Evolutionary conservation across 2,329 filamentous ascomycete species (phyloP), one percentile per base, ranked within the genome.

Genomic region (Botrytis paeoniae): DNA sequence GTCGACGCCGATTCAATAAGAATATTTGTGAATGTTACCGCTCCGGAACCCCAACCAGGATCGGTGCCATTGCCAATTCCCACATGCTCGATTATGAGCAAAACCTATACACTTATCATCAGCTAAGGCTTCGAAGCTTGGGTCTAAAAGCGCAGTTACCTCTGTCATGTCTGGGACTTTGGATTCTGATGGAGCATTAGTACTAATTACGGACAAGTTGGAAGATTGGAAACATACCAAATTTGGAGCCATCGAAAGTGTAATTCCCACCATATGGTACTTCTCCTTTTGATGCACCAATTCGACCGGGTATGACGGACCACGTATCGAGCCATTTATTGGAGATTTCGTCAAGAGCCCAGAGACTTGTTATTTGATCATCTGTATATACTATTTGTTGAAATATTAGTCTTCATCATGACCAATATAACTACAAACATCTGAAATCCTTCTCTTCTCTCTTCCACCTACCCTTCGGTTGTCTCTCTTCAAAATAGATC

Each of bases 11-110:
- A 54, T 32, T 72, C 61, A 12, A 72, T 72, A 3, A 72, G 25
- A 32, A 68, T 72, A 32, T 72, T 68, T n/a, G 37, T 72, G 70
- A 72, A 72, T 14, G 22, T 72, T 37, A 68, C 70, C 3, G 70
- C 35, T 32, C 70, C 70, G 8, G 70, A 72, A 16, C 22, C 61
- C 70, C 70, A 72, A 1, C 62, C 70, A 57, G 62, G 60, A 12
- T 65, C 70, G 29, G 14, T 5, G 25, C 35, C 22, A 41, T n/a
- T 22, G 7, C 57, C 35, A 2, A 64, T 51, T n/a, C 32, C 43
- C 22, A 64, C n/a, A 48, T 71, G 69, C 35, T 64, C 69, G 18
- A 71, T 64, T 35, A 32, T 54, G 32, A 71, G 35, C 9, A 71
- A 45, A 32, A 54, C 18, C 45, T 68, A 39, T 20, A 39, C 8